Evolutionary conservation across 345 rosid genomes (phyloP), one percentile per base, ranked within the genome.

Genomic region (Crucihimalaya himalaica): DNA sequence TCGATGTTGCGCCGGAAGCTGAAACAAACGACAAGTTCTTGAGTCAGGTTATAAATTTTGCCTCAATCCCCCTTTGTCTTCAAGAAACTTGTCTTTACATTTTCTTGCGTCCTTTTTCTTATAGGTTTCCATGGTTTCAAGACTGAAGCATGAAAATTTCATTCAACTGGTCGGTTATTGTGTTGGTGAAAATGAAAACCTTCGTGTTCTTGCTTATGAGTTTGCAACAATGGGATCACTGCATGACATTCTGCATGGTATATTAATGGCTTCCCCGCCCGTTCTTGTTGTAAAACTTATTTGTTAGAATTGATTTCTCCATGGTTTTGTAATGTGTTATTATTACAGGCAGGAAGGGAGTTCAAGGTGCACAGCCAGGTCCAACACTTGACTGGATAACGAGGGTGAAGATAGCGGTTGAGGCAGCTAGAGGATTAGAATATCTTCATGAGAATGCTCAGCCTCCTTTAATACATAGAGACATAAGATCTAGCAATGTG

Each of bases 301-400:
- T 40, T 35, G 1, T 35, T 8, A n/a, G 42, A 68, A 45, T 43
- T 0, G 9, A n/a, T 62, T 42, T 21, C 4, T 61, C 23, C 2
- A 7, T 39, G 34, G 7, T 34, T 8, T 9, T 25, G 16, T 45
- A 43, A 57, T 64, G 39, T 43, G 8, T 8, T 16, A 29, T 23
- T 34, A 51, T 63, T 77, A 73, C 76, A 95, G 99, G 99, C 78
- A 88, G 99, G 83, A 95, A 95, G 79, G 99, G 99, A 77, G 98
- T 95, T 71, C 98, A 90, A 79, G 99, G 99, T 23, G 99, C 99
- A 48, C 97, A 95, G 76, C 98, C 99, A 70, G 99, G 97, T 80
- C 99, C 99, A 43, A 87, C 83, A 4, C 99, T 95, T 66, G 97
- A 95, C 80, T 95, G 99, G 99, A 84, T 90, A 82, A 89, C 86